Base-by-base conservation (phyloP, 805 yeast genomes). In the Saturnispora gosingensis region DNA sequence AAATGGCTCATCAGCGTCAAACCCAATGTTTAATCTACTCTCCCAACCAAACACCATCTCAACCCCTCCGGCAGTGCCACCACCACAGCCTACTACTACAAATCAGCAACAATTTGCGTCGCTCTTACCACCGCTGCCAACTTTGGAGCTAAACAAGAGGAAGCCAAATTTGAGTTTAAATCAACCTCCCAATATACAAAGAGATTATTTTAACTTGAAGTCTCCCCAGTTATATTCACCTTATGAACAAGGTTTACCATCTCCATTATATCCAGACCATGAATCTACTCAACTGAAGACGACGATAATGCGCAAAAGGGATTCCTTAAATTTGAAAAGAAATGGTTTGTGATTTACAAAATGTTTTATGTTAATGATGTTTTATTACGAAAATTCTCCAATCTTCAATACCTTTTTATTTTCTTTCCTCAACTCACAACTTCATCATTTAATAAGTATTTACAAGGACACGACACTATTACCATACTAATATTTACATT, bases 161-260 rank as follows among this genome's bases (percentile, higher is more conserved):
- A 51, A 51, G 22, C 54, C 49, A 3, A 27, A 46, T 13, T 22
- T 48, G n/a, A 34, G 24, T 32, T 36, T 51, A 11, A 35, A 42
- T 4, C 46, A 43, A 32, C 48, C 48, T 25, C 40, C 46, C 7
- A 43, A 39, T 22, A 18, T 32, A 32, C 39, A 24, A 32, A 20
- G 43, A 42, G 45, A 35, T 34, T 34, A 35, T 34, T 51, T 52
- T 24, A 35, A 9, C 15, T 18, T 43, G 10, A 49, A 49, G 25
- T 43, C 53, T 9, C 43, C 50, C 8, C 48, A 48, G 13, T 30
- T 54, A 7, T 45, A 48, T 5, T 55, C 57, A 6, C 57, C 57
- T 2, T 55, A 27, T 30, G 57, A 55, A 42, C 57, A 55, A 20
- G 32, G 49, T 2, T 50, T 52, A 27, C 57, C 57, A 13, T 50